A percentile compares a stretch with the other conserved stretches of the same genome.
Evolutionary conservation across 2,329 filamentous ascomycete species (phyloP).

Genomic region (Fusarium sarcochroum): DNA sequence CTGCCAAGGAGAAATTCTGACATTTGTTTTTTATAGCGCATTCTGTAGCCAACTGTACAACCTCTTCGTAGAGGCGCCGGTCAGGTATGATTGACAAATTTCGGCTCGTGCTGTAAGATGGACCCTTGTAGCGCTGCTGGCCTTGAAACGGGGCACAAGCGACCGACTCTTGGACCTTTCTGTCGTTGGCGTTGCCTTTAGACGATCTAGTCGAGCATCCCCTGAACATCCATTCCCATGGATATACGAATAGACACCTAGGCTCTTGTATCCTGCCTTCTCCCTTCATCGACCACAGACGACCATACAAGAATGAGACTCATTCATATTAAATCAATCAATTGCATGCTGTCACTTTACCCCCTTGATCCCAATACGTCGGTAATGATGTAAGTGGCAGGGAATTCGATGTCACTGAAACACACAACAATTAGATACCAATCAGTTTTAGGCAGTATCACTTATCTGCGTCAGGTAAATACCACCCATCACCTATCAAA

Average conservation of each 20-base stretch:
- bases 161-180: conserved; percentile 17
- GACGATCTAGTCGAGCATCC: conserved; percentile 3
- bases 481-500: neutral
- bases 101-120: conserved; percentile 36
- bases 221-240: conserved; percentile 10
- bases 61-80: conserved; percentile 5
- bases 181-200: conserved; percentile 6
- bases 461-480: neutral
- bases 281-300: neutral
- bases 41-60: conserved; percentile 8
- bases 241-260: conserved; percentile 1
- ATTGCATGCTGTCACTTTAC: neutral
- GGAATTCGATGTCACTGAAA: conserved; percentile 25
- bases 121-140: conserved; percentile 42
- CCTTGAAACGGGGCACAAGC: conserved; percentile 25
- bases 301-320: neutral
- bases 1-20: conserved; percentile 2
- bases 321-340: neutral
- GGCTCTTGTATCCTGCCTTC: conserved; percentile 1
- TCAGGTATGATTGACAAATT: conserved; percentile 39
- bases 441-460: neutral
- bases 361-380: conserved; percentile 3
- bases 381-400: conserved; percentile 38
- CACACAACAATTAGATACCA: conserved; percentile 7
- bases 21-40: conserved; percentile 6